Evolutionary conservation across 805 yeast species (phyloP), one percentile per base, ranked within the genome.

Genomic region (Candida corydali): DNA sequence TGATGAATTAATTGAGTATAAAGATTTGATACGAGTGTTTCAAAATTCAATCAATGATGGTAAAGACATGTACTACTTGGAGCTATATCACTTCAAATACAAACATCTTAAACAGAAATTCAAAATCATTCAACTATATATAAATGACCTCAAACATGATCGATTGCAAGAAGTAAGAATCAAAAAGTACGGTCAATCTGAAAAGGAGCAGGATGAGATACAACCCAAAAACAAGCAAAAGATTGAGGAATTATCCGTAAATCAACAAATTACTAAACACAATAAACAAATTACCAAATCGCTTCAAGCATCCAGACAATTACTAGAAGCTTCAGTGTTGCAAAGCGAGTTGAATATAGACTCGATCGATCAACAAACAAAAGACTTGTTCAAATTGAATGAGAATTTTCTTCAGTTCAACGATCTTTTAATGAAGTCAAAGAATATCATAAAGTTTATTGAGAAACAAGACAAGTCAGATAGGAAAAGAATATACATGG

Each of bases 391-490:
- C 9, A 45, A 51, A 8, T 55, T 75, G 38, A 67, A 75, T 37
- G 63, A 63, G 10, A 64, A 66, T 34, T 65, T 71, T 45, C 37
- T 54, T 9, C 57, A 55, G 14, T 70, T 75, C 49, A 63, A 61
- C 16, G 61, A 57, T 26, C 49, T 75, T 6, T 50, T 76, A 25
- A 46, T 54, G 33, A 65, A 57, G 36, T 70, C 78, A 1, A 64
- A 61, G 31, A 63, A 63, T 17, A 61, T 76, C 27, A 78, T 76
- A 27, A 64, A 61, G 43, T 64, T 70, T 33, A 75, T 76, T 28
- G 78, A 75, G 42, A 72, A 69, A 44, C 72, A 76, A 36, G 77
- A 76, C 44, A 59, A 63, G 36, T 54, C 60, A 3, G 80, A 76
- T 43, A 64, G 73, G 39, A 50, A 64, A 34, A 61, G 75, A 29